Conservation (phyloP, 2,329 filamentous ascomycete species). For the Clarireedia monteithiana region DNA sequence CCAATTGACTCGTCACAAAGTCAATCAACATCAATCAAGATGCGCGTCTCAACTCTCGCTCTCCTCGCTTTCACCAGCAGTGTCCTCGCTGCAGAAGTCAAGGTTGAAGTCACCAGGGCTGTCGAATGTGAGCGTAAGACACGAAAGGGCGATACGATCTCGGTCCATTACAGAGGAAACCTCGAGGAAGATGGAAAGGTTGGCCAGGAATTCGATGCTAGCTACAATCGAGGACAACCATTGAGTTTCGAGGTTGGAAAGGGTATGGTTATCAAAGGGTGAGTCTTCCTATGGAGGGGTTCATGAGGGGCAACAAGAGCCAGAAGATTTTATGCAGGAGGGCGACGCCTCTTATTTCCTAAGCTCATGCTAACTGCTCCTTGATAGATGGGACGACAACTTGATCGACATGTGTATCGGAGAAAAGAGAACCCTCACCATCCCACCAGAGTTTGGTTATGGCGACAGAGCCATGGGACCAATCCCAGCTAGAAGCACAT, state of each 20-base stretch:
- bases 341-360: background rate
- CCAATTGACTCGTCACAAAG: background rate
- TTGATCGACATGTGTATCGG: constrained; percentile 92
- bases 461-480: constrained; percentile 69
- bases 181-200: constrained; percentile 47
- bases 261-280: constrained; percentile 86
- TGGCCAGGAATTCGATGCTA: constrained; percentile 77
- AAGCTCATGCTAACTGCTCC: background rate
- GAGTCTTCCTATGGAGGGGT: constrained; percentile 28
- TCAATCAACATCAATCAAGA: constrained; percentile 12
- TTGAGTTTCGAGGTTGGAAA: constrained; percentile 72
- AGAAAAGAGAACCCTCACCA: constrained; percentile 82
- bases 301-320: background rate
- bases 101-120: constrained; percentile 67
- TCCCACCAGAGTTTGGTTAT: constrained; percentile 82
- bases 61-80: constrained; percentile 24
- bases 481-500: constrained; percentile 72
- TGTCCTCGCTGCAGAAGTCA: constrained; percentile 40
- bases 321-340: background rate
- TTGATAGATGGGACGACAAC: constrained; percentile 74
- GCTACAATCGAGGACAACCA: constrained; percentile 69
- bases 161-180: constrained; percentile 84
- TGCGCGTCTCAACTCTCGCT: constrained; percentile 27
- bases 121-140: constrained; percentile 77
- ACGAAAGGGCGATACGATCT: constrained; percentile 66